Percentiles rank a stretch among this genome's conserved stretches.
Evolutionary conservation across 345 rosid species (phyloP).

Genomic region (Gossypium raimondii): DNA sequence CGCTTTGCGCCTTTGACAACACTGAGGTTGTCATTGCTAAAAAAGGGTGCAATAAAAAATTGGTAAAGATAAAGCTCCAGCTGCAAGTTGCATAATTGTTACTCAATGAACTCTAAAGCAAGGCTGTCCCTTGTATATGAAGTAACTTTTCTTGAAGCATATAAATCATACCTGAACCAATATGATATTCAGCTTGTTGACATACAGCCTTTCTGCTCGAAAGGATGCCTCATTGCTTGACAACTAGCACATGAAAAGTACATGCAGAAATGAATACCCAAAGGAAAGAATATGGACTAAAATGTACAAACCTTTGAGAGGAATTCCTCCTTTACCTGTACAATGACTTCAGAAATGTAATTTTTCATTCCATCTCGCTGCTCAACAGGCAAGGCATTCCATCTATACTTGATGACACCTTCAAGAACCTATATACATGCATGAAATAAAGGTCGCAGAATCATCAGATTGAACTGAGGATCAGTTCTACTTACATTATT

Average conservation of each 20-base stretch:
- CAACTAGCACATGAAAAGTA: slow-evolving; percentile 44
- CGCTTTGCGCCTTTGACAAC: no score
- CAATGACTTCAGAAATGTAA: slow-evolving; percentile 97
- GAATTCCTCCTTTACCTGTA: slow-evolving; percentile 52
- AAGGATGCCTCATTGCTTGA: slow-evolving; percentile 87
- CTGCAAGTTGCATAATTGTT: background rate
- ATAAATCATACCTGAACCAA: slow-evolving; percentile 72
- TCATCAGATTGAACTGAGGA: background rate
- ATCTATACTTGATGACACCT: slow-evolving; percentile 95
- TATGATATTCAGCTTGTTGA: slow-evolving; percentile 90
- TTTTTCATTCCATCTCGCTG: slow-evolving; percentile 99
- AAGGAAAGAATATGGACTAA: background rate
- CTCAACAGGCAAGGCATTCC: slow-evolving; percentile 96
- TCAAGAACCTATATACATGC: slow-evolving; percentile 69
- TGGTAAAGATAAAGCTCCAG: background rate
- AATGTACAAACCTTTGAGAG: background rate
- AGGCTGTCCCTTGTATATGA: background rate
- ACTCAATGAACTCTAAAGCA: slow-evolving; percentile 7
- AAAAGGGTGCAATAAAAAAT: background rate
- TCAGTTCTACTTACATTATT: background rate
- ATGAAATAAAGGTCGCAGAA: background rate
- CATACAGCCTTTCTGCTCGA: slow-evolving; percentile 81
- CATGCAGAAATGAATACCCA: background rate
- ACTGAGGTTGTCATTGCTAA: no score
- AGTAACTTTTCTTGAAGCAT: background rate